Evolutionary conservation across 306 rosid species (phyloP), one percentile per base, ranked within the genome.

Genomic region (Vicia villosa): DNA sequence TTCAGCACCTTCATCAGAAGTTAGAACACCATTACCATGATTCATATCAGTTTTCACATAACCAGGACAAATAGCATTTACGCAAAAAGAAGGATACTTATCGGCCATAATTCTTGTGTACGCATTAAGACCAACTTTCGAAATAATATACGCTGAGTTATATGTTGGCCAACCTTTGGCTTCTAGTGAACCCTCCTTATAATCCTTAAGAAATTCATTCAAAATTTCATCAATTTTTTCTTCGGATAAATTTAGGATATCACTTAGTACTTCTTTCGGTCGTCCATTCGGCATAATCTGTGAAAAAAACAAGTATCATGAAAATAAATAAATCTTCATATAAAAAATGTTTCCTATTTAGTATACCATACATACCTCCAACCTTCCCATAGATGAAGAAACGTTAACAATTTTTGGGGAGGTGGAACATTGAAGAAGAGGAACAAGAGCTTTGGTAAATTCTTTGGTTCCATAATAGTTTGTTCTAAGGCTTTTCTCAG

Each of bases 341-440:
- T 28, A 22, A 22, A 22, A 22, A 22, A 22, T 1, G 24, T 5
- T 38, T 38, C 13, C 42, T 37, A 9, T 1, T 38, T 38, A 38
- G 43, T 38, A 17, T 49, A 19, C 15, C 34, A 30, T 30, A 30
- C 70, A 61, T 84, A 83, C 86, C 83, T 70, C 19, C 8, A 84
- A 38, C 1, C 14, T 56, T 12, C 85, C 89, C 5, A 14, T 0
- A 22, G 20, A 6, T 6, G 87, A 70, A 10, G 87, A 69, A 71
- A 86, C 82, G 43, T 73, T 84, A 7, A 88, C 86, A 75, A 88
- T 81, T 58, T 63, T 84, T 38, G 89, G 91, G 3, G 91, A 82
- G 22, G 47, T 69, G 8, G 95, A 88, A 21, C 72, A 42, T 56
- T 80, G 82, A 15, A 88, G 89, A 63, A 84, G 83, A 32, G 86